Base-by-base conservation (phyloP, 306 rosid species). In the Rubus parviflorus region DNA sequence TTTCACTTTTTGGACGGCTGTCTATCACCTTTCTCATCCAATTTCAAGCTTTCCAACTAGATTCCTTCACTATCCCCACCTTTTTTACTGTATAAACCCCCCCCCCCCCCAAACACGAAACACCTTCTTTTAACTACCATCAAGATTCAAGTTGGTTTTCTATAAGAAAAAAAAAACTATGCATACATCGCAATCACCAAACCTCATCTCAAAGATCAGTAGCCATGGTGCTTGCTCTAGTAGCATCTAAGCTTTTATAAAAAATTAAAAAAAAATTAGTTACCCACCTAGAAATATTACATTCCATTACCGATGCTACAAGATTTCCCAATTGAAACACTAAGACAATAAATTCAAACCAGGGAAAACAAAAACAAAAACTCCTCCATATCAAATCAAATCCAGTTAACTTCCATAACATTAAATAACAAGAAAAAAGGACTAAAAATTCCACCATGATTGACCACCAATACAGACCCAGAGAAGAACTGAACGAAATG, bases 1-100 rank as follows among this genome's bases (percentile, higher is more conserved):
- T 74, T 68, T 42, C 78, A 83, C 98, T 88, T 93, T 93, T 84
- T 88, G 93, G 98, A 81, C 93, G 91, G 95, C 85, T 87, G 75
- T 87, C 85, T 16, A 8, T 81, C 75, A n/a, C 78, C 63, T 78
- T 70, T 79, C 52, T 66, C 89, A 83, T 66, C 85, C 75, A 37
- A 86, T 12, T 69, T 13, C 83, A 74, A 80, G 38, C 73, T 80
- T 78, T 88, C 85, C 88, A 88, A 15, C 72, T 80, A 57, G 88
- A 91, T 93, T 88, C 91, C 97, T 87, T 85, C 77, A 70, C 75
- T 85, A 81, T 38, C 17, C 51, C 70, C 79, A 41, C 54, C 77
- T 62, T 81, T 62, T 63, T 37, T 68, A 38, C 69, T 68, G 71
- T 35, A 17, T 91, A 93, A 84, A 87, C 84, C 58, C 47, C 14